Base-by-base conservation (phyloP, 1,139 yeast genomes). In the Zygosaccharomyces pseudobailii region DNA sequence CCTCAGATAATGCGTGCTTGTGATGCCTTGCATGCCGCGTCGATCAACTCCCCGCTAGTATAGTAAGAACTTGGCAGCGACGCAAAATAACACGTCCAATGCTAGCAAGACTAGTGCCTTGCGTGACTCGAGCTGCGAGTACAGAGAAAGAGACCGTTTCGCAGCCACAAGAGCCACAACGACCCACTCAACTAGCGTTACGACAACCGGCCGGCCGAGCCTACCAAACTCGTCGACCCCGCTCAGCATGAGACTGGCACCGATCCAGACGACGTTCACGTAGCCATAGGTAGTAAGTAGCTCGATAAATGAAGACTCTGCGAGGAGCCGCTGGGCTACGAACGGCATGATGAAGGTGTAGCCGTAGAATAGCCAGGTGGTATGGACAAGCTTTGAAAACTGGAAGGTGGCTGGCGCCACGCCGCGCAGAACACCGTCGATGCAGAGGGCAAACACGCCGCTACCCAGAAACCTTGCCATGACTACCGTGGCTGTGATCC, bases 401-500 rank as follows among this genome's bases (percentile, higher is more conserved):
- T 46, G 40, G 32, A 50, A 53, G n/a, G 49, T 42, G 22, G 52
- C 44, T 5, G 45, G 40, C 20, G 34, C 45, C 2, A 28, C 39
- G 31, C 63, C 63, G 22, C 40, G 30, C 23, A 57, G 40, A 13
- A 59, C 40, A 34, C 57, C 56, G 27, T 50, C 45, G 17, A 43
- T 42, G 4, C 62, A 17, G 27, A 63, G 37, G 10, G 40, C 42
- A n/a, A 54, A 48, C n/a, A 59, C 46, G 6, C 59, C 53, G 17
- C 50, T 53, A 6, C 55, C 51, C 4, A 57, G 42, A 45, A 59
- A 61, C 36, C 55, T 55, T 5, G 57, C 50, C 48, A 59, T 46
- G 6, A 57, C 52, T 20, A 55, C 58, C 3, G 59, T 50, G 8
- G 59, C 57, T 4, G 64, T 58, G 22, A 62, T 52, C 68, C 68